Evolutionary conservation across 106 monocot species (phyloP).

Genomic region (Platanthera zijinensis): DNA sequence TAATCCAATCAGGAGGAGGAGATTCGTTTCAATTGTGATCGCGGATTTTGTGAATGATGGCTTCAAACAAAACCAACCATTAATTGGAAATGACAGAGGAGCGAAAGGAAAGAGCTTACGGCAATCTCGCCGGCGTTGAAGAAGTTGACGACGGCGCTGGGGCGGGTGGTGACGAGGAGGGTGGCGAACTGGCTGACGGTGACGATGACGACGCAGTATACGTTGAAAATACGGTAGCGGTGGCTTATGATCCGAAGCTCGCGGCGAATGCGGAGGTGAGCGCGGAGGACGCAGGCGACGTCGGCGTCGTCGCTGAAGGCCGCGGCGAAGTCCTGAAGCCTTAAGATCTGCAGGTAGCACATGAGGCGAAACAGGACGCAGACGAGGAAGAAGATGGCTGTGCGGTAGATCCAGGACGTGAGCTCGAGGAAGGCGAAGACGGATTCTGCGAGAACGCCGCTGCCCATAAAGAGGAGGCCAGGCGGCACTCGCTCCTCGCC

Average conservation of each 20-base stretch:
- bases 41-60: background rate
- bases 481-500: slow-evolving; percentile 22
- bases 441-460: slow-evolving; percentile 15
- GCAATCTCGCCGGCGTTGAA: slow-evolving; percentile 73
- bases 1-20: too few species aligned
- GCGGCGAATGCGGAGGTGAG: slow-evolving; percentile 49
- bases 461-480: slow-evolving; percentile 24
- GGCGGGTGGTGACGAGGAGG: slow-evolving; percentile 54
- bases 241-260: slow-evolving; percentile 76
- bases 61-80: background rate
- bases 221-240: slow-evolving; percentile 58
- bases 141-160: slow-evolving; percentile 46
- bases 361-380: slow-evolving; percentile 78
- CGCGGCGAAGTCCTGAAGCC: slow-evolving; percentile 60
- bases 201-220: slow-evolving; percentile 51
- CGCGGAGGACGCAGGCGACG: slow-evolving; percentile 43
- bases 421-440: slow-evolving; percentile 45
- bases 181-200: slow-evolving; percentile 59
- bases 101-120: slow-evolving; percentile 23
- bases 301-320: slow-evolving; percentile 39
- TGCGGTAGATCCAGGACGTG: slow-evolving; percentile 67
- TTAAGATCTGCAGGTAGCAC: slow-evolving; percentile 73
- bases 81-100: background rate
- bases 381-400: slow-evolving; percentile 62
- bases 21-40: too few species aligned